phyloP scores from a whole-genome alignment of 352 stramenopile species.

The Phytophthora hybrid region DNA sequence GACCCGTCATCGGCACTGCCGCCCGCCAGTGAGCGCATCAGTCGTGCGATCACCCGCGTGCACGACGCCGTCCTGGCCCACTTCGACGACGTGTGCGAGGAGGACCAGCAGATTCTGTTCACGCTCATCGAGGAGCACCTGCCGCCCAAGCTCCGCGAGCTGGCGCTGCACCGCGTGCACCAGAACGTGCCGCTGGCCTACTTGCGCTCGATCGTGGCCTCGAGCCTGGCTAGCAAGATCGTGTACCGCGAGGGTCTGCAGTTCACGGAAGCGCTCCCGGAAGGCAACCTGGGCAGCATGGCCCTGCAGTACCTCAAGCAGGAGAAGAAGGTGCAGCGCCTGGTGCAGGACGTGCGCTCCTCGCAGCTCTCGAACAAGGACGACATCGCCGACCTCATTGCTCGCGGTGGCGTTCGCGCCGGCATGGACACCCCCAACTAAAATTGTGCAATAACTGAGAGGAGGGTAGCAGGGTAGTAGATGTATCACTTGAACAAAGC shows the following conservation, averaged over 20 bases:
- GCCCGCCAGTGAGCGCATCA: conserved; percentile 96
- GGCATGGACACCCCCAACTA: conserved; percentile 64
- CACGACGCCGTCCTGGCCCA: conserved; percentile 94
- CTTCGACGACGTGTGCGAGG: conserved; percentile 92
- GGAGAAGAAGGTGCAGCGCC: conserved; percentile 93
- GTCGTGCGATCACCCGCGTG: conserved; percentile 95
- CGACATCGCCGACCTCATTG: conserved; percentile 79
- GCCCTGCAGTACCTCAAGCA: conserved; percentile 95
- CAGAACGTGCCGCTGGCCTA: conserved; percentile 95
- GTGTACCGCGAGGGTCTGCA: conserved; percentile 98
- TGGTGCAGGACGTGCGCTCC: conserved; percentile 76
- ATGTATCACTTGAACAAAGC: conserved; percentile 15
- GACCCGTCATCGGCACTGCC: conserved; percentile 86
- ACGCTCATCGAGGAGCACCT: conserved; percentile 93
- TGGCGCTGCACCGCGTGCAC: conserved; percentile 94
- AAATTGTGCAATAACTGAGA: conserved; percentile 11
- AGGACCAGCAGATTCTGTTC: conserved; percentile 82
- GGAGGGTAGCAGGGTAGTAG: conserved; percentile 7
- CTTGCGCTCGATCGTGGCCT: conserved; percentile 97
- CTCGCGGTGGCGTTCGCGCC: conserved; percentile 78
- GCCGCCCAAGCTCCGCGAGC: conserved; percentile 93
- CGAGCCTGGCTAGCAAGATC: conserved; percentile 96
- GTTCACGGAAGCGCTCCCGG: conserved; percentile 95
- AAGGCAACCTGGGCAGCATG: conserved; percentile 91
- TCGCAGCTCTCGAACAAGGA: conserved; percentile 64